Evolutionary conservation across 2,329 filamentous ascomycete species (phyloP).

Genomic region (Ceratocystis diversiconidia): DNA sequence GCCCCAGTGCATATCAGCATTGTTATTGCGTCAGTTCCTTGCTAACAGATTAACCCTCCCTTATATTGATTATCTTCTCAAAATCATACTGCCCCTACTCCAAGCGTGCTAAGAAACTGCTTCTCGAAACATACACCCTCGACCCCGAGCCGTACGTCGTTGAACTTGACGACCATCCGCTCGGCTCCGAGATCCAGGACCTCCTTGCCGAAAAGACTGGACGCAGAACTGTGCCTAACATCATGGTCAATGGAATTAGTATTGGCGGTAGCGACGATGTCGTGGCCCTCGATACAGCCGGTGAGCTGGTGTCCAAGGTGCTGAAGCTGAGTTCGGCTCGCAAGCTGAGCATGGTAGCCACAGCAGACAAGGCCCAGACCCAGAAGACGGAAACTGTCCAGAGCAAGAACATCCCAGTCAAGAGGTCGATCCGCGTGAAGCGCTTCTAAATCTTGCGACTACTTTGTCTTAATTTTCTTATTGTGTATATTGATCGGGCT

Average conservation of each 20-base stretch:
- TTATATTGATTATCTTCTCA: constrained; percentile 79
- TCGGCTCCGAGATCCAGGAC: constrained; percentile 60
- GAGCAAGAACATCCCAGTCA: constrained; percentile 8
- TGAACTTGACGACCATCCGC: constrained; percentile 70
- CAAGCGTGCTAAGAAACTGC: constrained; percentile 67
- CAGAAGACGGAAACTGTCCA: constrained; percentile 3
- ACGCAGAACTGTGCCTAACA: constrained; percentile 77
- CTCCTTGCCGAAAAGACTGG: constrained; percentile 60
- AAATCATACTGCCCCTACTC: constrained; percentile 87
- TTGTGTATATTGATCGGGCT: constrained; percentile 4
- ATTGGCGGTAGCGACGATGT: constrained; percentile 88
- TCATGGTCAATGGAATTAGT: constrained; percentile 74
- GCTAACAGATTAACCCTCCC: not conserved
- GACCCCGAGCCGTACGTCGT: constrained; percentile 72
- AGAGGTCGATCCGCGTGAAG: constrained; percentile 5
- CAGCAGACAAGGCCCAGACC: constrained; percentile 2
- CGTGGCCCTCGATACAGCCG: constrained; percentile 50
- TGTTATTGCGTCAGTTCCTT: not conserved
- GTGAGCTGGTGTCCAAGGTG: constrained; percentile 57
- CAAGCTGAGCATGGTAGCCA: constrained; percentile 16
- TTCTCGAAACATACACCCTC: constrained; percentile 75
- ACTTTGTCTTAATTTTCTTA: not conserved
- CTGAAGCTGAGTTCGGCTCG: constrained; percentile 49
- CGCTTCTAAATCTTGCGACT: not conserved
- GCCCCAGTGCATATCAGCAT: not conserved